Evolutionary conservation across 192 early-diverging fungal genomes (phyloP), one percentile per base, ranked within the genome.

Genomic region (Ambispora gerdemannii): DNA sequence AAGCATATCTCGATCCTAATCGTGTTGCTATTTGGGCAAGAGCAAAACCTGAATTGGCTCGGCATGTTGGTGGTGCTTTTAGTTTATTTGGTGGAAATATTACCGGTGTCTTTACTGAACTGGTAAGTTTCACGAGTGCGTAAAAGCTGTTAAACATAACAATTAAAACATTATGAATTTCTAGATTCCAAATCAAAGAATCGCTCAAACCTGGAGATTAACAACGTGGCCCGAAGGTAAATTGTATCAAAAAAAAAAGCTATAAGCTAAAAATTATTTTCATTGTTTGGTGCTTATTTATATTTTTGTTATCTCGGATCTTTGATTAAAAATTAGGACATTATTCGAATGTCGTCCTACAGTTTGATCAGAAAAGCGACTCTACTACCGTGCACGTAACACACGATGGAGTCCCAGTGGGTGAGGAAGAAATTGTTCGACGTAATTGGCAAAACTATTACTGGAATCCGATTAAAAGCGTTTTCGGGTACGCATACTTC

Each of bases 371-470:
- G 73, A 78, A 75, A 20, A 74, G 76, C 38, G 90, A 92, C 52
- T 82, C 75, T 17, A 91, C 90, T 0, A 81, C 72, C 22, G 74
- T 98, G 67, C 76, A 87, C 47, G 66, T 98, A 51, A 87, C 79
- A 58, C 96, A 98, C 78, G 84, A 80, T 11, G 89, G 90, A 4
- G 91, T 98, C 30, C 96, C 96, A 0, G 70, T 95, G 43, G 93
- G 91, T 32, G 92, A 96, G 76, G 91, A 92, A 78, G 92, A 93
- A 2, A 80, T 82, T n/a, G 93, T 90, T 32, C 84, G 84, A 70
- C 79, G 80, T 35, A 95, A 98, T 83, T 98, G 94, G 94, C 84
- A 84, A 43, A 84, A 84, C 62, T 97, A 94, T 80, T 97, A 95
- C 83, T 96, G 93, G 92, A 88, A 91, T 77, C 77, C 89, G 47